Conservation (phyloP, 495 filamentous ascomycete genomes). For the Talaromyces wortmannii region DNA sequence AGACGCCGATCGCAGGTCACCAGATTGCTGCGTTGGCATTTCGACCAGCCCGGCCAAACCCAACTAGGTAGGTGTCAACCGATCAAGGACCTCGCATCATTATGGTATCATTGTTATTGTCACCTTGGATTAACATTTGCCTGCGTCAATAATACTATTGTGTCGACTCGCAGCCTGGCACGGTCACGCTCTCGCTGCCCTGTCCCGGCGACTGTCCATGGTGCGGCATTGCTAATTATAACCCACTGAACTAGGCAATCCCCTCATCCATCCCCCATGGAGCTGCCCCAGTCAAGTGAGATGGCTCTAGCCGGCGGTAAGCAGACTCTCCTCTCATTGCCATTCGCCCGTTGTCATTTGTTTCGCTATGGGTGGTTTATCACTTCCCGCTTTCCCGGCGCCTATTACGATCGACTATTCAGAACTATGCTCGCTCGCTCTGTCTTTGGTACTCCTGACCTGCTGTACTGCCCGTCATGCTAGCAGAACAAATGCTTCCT, state of each 20-base stretch:
- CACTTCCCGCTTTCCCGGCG: not conserved
- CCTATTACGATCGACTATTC: not conserved
- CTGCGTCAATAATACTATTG: no score
- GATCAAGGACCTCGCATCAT: no score
- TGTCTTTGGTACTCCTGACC: not conserved
- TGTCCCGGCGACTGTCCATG: no score
- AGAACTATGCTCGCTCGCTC: not conserved
- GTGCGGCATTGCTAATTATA: not conserved
- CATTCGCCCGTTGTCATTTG: not conserved
- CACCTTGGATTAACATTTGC: no score
- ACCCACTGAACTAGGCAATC: not conserved
- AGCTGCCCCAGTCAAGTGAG: conserved; percentile 3
- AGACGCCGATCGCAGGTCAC: conserved; percentile 3
- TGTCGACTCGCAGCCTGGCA: no score
- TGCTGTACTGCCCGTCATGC: conserved; percentile 1
- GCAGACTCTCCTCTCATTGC: not conserved
- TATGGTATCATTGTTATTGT: no score
- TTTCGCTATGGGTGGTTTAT: not conserved
- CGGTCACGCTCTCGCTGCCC: no score
- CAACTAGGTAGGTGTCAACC: not conserved
- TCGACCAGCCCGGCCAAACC: not conserved
- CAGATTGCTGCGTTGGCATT: conserved; percentile 6
- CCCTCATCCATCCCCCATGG: not conserved
- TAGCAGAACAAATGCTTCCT: not conserved
- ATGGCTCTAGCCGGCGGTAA: conserved; percentile 1